A percentile compares a stretch with the other conserved stretches of the same genome.
Evolutionary conservation across 2,329 filamentous ascomycete species (phyloP).

Genomic region (Beauveria scarabaeidicola): DNA sequence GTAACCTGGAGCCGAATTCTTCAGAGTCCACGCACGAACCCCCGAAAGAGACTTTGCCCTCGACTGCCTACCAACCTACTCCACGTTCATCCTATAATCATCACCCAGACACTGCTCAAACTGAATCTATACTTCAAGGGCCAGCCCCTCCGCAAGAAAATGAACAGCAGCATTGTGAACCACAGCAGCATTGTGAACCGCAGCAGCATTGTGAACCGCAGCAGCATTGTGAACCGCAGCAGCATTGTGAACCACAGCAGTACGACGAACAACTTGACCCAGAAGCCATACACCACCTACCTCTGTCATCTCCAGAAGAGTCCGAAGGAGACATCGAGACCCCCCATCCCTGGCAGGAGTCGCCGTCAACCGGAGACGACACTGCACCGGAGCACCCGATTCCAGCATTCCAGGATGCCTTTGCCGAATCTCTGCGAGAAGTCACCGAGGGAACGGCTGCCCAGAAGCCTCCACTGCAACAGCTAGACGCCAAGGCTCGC

Average conservation of each 20-base stretch:
- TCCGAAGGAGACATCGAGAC: neutral
- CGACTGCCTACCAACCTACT: neutral
- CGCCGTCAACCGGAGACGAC: neutral
- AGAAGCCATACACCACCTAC: neutral
- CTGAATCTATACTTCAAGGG: neutral
- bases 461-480: conserved; percentile 43
- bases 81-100: neutral
- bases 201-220: neutral
- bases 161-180: neutral
- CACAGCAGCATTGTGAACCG: no score
- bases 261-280: neutral
- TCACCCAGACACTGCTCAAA: neutral
- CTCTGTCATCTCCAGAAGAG: neutral
- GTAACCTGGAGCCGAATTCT: neutral
- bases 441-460: conserved; percentile 43
- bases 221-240: neutral
- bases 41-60: neutral
- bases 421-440: conserved; percentile 73
- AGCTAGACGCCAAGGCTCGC: conserved; percentile 50
- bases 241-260: neutral
- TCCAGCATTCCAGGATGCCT: conserved; percentile 67
- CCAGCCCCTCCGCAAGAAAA: neutral
- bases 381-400: conserved; percentile 53
- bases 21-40: neutral
- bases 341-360: neutral